These are phyloP conservation scores for Phragmites australis DNA, from an alignment of 176 grass and related monocot species.

Conservation along the genomic window DNA sequence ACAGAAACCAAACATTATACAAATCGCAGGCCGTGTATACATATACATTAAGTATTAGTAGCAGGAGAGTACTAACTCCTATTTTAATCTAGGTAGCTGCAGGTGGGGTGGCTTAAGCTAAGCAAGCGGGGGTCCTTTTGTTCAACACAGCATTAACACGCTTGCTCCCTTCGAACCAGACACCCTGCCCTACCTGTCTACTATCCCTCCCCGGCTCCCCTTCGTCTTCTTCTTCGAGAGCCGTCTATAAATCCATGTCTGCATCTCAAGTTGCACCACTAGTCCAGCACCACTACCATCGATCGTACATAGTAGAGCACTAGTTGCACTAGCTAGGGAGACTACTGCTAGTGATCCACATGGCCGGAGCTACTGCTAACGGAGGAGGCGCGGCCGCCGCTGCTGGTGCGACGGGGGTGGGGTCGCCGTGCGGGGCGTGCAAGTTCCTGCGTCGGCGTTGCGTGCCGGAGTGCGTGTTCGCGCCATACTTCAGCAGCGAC, in stretches of 20 bases:
- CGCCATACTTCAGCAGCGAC: constrained; percentile 89
- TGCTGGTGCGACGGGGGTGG: constrained; percentile 28
- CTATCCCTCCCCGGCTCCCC: neutral
- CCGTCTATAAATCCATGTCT: constrained; percentile 29
- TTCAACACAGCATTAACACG: constrained; percentile 67
- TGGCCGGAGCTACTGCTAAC: constrained; percentile 32
- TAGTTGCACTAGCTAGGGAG: neutral
- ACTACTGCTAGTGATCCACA: constrained; percentile 2
- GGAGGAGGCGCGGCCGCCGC: neutral
- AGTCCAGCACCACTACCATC: neutral
- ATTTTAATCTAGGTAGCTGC: neutral
- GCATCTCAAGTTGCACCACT: neutral
- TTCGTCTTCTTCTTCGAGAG: neutral
- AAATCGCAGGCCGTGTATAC: neutral
- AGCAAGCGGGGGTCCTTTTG: constrained; percentile 17
- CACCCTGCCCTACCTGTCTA: constrained; percentile 60
- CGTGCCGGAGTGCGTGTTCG: constrained; percentile 82
- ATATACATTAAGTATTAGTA: neutral
- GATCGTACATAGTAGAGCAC: no score
- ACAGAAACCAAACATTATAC: neutral
- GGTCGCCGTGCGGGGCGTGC: constrained; percentile 90
- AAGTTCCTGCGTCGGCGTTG: constrained; percentile 90
- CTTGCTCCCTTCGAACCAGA: constrained; percentile 75
- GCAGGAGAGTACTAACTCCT: neutral
- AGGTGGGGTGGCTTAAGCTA: neutral